phyloP scores from a whole-genome alignment of 257 asterid species.

The Capsicum rhomboideum region DNA sequence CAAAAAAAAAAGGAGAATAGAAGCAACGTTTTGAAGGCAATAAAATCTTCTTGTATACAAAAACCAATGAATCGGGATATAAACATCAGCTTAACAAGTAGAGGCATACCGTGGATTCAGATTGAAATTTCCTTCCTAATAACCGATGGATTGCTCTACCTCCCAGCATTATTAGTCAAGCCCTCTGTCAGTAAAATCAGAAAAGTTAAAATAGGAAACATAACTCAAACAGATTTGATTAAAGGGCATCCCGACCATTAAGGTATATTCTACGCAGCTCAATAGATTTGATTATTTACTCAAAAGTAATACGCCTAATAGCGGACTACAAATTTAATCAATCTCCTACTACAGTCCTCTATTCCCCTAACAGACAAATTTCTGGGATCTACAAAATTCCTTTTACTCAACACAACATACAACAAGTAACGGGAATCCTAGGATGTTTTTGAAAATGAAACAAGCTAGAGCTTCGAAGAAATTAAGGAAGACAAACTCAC shows the following conservation, averaged over 20 bases:
- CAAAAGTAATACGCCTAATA: neutral
- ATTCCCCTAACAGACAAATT: neutral
- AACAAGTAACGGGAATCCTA: neutral
- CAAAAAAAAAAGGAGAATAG: neutral
- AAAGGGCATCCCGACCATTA: too few species aligned
- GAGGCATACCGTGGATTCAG: conserved; percentile 22
- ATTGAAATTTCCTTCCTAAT: conserved; percentile 39
- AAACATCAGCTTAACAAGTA: neutral
- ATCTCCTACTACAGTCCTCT: neutral
- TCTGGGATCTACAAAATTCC: neutral
- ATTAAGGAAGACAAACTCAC: neutral
- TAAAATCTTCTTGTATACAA: neutral
- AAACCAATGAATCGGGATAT: neutral
- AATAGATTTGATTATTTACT: neutral
- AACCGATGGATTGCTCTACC: conserved; percentile 40
- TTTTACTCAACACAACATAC: neutral
- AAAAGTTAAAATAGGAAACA: neutral
- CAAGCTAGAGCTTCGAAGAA: neutral
- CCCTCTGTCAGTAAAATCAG: conserved; percentile 17
- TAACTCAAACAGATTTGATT: neutral
- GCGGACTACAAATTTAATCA: neutral
- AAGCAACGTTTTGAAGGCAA: neutral
- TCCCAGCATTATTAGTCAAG: conserved; percentile 34
- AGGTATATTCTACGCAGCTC: neutral
- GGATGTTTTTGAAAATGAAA: neutral